A percentile compares a stretch with the other conserved stretches of the same genome.
These are phyloP conservation scores for Medicago arabica DNA, from an alignment of 306 rosid species.

Conservation along the genomic window DNA sequence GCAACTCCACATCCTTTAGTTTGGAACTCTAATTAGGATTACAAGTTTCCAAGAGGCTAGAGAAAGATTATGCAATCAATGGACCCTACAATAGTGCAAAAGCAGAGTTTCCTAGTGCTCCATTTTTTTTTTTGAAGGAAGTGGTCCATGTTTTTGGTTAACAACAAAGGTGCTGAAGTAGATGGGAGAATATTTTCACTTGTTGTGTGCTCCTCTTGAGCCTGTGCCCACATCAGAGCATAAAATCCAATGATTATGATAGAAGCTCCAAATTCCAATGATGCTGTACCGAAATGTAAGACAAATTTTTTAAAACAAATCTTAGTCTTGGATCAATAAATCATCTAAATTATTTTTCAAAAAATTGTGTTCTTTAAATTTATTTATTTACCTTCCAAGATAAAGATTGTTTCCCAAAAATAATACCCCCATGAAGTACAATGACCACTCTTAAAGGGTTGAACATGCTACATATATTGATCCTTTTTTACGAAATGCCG, in stretches of 20 bases:
- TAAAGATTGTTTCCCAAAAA: constrained; percentile 57
- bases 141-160: neutral
- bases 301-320: neutral
- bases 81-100: too few relatives aligned
- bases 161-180: constrained; percentile 2
- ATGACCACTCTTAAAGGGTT: constrained; percentile 53
- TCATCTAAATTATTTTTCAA: neutral
- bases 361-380: neutral
- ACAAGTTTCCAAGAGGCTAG: too few relatives aligned
- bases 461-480: constrained; percentile 59
- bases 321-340: neutral
- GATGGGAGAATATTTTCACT: constrained; percentile 9
- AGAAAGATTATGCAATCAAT: too few relatives aligned
- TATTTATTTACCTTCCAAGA: constrained; percentile 52
- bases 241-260: constrained; percentile 55
- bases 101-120: too few relatives aligned
- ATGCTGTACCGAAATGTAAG: constrained; percentile 28
- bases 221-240: constrained; percentile 57
- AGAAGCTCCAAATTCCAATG: constrained; percentile 53
- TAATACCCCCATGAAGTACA: constrained; percentile 55
- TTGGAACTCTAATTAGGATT: too few relatives aligned
- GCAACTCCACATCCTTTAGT: too few relatives aligned
- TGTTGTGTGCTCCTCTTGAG: constrained; percentile 43
- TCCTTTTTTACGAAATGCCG: constrained; percentile 58
- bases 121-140: too few relatives aligned